A percentile compares a stretch with the other conserved stretches of the same genome.
phyloP scores from a whole-genome alignment of 139 green algal species.

The Parachlorella kessleri region DNA sequence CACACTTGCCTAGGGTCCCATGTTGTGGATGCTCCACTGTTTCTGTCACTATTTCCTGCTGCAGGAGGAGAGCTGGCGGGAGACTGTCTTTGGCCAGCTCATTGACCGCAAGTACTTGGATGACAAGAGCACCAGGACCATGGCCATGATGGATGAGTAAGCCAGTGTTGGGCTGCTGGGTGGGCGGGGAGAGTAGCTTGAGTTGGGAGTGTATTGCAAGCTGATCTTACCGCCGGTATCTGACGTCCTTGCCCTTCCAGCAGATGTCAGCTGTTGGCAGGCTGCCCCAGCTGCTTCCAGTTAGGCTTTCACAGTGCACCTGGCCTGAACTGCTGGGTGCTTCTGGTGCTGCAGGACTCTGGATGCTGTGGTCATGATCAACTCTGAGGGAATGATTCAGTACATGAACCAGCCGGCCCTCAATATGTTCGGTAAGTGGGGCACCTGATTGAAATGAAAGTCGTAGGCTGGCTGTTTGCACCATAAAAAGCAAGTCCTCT shows the following conservation, averaged over 20 bases:
- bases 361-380: background rate
- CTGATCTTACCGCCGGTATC: background rate
- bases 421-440: conserved; percentile 29
- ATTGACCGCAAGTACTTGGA: conserved; percentile 9
- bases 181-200: background rate
- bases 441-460: too few relatives aligned
- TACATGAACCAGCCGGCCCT: conserved; percentile 27
- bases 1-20: too few relatives aligned
- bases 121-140: background rate
- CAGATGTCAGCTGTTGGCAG: background rate
- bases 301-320: background rate
- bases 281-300: background rate
- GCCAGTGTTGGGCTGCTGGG: background rate
- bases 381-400: conserved; percentile 1
- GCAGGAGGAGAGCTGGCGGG: background rate
- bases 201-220: background rate
- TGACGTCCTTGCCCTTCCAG: background rate
- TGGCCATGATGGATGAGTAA: conserved; percentile 10
- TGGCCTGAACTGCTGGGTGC: background rate
- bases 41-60: background rate
- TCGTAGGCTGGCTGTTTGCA: too few relatives aligned
- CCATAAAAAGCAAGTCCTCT: too few relatives aligned
- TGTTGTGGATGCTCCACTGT: background rate
- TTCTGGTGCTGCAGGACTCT: background rate
- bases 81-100: conserved; percentile 10